Base-by-base conservation (phyloP, 257 asterid species). In the Solanum paucissectum region DNA sequence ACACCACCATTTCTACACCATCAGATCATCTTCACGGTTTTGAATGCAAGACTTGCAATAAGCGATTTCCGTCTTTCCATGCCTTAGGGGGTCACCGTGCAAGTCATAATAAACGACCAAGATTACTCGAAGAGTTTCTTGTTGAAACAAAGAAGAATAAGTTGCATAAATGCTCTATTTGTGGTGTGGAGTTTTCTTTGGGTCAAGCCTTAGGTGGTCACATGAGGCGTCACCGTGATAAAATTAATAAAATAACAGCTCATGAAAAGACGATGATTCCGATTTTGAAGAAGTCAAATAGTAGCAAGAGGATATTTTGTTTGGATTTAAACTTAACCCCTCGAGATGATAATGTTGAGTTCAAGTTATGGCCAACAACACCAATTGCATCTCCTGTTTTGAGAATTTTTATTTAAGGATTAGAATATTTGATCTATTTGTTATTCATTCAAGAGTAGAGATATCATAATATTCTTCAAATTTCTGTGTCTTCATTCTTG, bases 41-140 rank as follows among this genome's bases (percentile, higher is more conserved):
- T 21, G 66, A 76, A 72, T 87, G 88, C 81, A 87, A 76, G 68
- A 87, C 88, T 27, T 77, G 88, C 12, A 25, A 34, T 42, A 58
- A 77, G 9, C 34, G 37, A 0, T 87, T 87, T 5, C 14, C 60
- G 4, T 76, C 88, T 6, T 87, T 87, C 7, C 88, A 87, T 46
- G 88, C 88, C 0, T 62, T 76, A 0, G 88, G 88, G 0, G 86
- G 88, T 1, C 86, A 87, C 68, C 75, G 85, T n/a, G 42, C 88
- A 6, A 87, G 88, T 68, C 88, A 87, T 72, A 66, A 25, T 66
- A 87, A 87, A 83, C 38, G 29, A 4, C 1, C 33, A 44, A 85
- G 33, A 18, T 5, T 33, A 49, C 12, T 36, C 38, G 27, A 29
- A 5, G 60, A 68, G 37, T 10, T 38, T 38, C 42, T 38, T 27